Evolutionary conservation across 352 stramenopile species (phyloP).

Genomic region (Globisporangium abappressorium): DNA sequence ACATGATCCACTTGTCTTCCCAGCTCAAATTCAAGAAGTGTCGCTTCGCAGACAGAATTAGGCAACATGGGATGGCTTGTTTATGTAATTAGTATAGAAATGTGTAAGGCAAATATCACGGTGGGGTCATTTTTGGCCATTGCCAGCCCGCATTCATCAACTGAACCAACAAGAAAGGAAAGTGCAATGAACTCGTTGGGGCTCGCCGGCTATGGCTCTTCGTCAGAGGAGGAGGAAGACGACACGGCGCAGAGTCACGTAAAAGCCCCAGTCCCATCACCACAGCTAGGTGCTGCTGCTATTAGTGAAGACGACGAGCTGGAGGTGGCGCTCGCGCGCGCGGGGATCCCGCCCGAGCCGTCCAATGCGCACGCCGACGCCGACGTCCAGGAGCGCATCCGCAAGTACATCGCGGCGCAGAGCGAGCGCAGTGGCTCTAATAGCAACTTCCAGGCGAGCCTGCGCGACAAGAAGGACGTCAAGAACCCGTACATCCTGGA

Average conservation of each 20-base stretch:
- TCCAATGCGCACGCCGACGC: slow-evolving; percentile 19
- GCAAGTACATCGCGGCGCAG: slow-evolving; percentile 50
- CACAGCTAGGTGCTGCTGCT: neutral
- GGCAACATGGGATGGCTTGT: neutral
- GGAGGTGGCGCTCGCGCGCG: slow-evolving; percentile 32
- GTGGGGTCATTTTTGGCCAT: neutral
- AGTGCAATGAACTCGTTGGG: slow-evolving; percentile 33
- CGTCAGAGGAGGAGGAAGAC: slow-evolving; percentile 37
- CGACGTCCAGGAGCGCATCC: slow-evolving; percentile 60
- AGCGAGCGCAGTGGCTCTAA: slow-evolving; percentile 12
- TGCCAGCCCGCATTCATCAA: neutral
- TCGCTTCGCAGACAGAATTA: neutral
- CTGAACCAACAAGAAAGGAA: neutral
- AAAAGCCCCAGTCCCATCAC: neutral
- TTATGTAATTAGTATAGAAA: neutral
- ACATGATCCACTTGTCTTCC: neutral
- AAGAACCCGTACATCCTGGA: slow-evolving; percentile 85
- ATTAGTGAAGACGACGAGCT: slow-evolving; percentile 15
- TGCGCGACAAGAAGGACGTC: slow-evolving; percentile 83
- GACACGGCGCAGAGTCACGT: neutral
- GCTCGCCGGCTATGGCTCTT: slow-evolving; percentile 30
- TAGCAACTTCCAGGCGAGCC: slow-evolving; percentile 56
- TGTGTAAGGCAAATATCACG: neutral
- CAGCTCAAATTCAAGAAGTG: neutral
- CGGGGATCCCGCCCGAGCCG: slow-evolving; percentile 42